phyloP scores from a whole-genome alignment of 257 asterid species.

The Solanum chiquidenum region DNA sequence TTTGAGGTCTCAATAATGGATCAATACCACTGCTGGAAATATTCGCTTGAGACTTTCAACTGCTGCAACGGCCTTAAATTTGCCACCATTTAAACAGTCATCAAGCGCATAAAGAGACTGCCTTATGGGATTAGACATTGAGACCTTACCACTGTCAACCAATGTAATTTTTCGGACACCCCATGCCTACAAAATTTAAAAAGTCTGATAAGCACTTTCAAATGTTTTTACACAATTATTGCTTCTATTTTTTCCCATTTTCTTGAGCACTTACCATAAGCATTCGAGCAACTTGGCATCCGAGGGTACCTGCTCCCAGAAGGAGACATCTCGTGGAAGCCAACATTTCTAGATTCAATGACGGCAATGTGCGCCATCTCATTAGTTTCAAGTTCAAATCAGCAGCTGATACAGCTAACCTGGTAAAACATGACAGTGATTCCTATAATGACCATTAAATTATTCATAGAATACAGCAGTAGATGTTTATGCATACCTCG shows the following conservation, averaged over 20 bases:
- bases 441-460: slow-evolving; percentile 1
- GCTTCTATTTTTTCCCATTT: background rate
- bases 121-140: slow-evolving; percentile 92
- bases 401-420: slow-evolving; percentile 85
- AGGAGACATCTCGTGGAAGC: slow-evolving; percentile 73
- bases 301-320: slow-evolving; percentile 96
- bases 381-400: slow-evolving; percentile 94
- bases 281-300: slow-evolving; percentile 97
- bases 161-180: slow-evolving; percentile 82
- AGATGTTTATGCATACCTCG: slow-evolving; percentile 39
- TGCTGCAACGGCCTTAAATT: slow-evolving; percentile 77
- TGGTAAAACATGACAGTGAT: slow-evolving; percentile 21
- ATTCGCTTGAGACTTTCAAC: slow-evolving; percentile 65
- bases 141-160: slow-evolving; percentile 83
- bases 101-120: slow-evolving; percentile 84
- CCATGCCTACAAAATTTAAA: slow-evolving; percentile 62
- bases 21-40: slow-evolving; percentile 75
- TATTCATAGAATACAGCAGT: background rate
- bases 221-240: background rate
- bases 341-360: slow-evolving; percentile 52
- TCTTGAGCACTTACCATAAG: slow-evolving; percentile 67
- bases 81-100: slow-evolving; percentile 91
- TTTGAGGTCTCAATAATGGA: background rate
- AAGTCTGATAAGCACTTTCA: background rate
- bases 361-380: slow-evolving; percentile 96